Evolutionary conservation across 129 eudicot species (phyloP).

Genomic region (Chrysanthemum makinoi): DNA sequence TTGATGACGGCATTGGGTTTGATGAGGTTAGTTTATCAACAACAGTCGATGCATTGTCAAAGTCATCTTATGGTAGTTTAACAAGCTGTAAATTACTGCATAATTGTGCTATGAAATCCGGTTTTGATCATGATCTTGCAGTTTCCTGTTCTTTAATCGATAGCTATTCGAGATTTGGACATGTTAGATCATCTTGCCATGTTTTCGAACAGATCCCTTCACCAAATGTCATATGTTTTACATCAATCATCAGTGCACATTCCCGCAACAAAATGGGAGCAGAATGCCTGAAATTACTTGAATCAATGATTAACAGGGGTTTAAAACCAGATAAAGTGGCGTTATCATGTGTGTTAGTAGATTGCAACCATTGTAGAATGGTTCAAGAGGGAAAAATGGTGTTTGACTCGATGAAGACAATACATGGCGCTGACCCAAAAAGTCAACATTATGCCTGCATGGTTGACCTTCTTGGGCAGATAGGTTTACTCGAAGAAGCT

Average conservation of each 20-base stretch:
- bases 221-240: conserved; percentile 55
- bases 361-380: conserved; percentile 66
- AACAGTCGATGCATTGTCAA: conserved; percentile 50
- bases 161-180: conserved; percentile 52
- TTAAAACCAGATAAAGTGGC: conserved; percentile 67
- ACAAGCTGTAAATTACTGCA: conserved; percentile 52
- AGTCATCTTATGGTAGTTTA: conserved; percentile 40
- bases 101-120: conserved; percentile 49
- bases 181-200: conserved; percentile 27
- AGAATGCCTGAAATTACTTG: conserved; percentile 45
- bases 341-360: conserved; percentile 53
- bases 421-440: conserved; percentile 49
- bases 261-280: conserved; percentile 59
- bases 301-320: conserved; percentile 46
- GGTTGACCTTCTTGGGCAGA: conserved; percentile 74
- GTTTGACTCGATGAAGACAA: conserved; percentile 49
- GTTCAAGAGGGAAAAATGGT: conserved; percentile 54
- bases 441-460: conserved; percentile 58
- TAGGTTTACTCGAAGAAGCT: conserved; percentile 68
- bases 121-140: conserved; percentile 45
- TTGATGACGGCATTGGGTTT: conserved; percentile 49
- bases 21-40: conserved; percentile 71
- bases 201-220: conserved; percentile 38
- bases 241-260: conserved; percentile 52
- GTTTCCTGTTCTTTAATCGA: conserved; percentile 56